phyloP scores from a whole-genome alignment of 805 yeast species.

The Wickerhamomyces rabaulensis region DNA sequence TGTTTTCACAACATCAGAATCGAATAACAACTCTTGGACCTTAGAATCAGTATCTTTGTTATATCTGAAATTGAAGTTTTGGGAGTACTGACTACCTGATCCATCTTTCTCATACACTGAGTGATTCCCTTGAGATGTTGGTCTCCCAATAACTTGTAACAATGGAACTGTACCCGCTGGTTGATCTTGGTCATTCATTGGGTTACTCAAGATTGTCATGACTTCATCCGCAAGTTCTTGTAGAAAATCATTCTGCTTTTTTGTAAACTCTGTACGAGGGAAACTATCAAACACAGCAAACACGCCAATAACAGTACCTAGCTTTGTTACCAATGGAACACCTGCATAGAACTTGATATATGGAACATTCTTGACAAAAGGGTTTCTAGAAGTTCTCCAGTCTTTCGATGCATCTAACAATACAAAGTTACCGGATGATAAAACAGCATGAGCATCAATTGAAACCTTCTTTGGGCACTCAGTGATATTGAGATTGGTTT shows the following conservation, averaged over 20 bases:
- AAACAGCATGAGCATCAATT: constrained; percentile 63
- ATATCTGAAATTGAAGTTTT: constrained; percentile 40
- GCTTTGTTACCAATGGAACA: constrained; percentile 44
- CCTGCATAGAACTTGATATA: constrained; percentile 59
- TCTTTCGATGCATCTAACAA: constrained; percentile 58
- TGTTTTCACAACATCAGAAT: constrained; percentile 31
- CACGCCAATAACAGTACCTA: constrained; percentile 47
- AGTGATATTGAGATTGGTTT: constrained; percentile 40
- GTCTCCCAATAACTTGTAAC: constrained; percentile 44
- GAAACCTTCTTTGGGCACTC: constrained; percentile 52
- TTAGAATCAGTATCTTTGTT: constrained; percentile 23
- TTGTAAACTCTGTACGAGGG: constrained; percentile 33
- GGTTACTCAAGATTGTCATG: constrained; percentile 35
- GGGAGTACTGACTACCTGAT: constrained; percentile 56
- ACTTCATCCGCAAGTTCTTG: constrained; percentile 36
- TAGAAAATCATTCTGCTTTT: constrained; percentile 30
- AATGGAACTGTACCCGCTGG: constrained; percentile 4
- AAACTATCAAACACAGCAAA: constrained; percentile 52
- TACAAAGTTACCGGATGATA: constrained; percentile 51
- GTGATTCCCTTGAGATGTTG: constrained; percentile 40
- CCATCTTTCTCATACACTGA: constrained; percentile 60
- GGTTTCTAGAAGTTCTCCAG: constrained; percentile 64
- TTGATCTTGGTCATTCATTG: constrained; percentile 13
- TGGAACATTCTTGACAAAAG: constrained; percentile 60
- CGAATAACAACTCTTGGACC: constrained; percentile 24